Evolutionary conservation across 2,329 filamentous ascomycete species (phyloP), one percentile per base, ranked within the genome.

Genomic region (Fusarium sp.): DNA sequence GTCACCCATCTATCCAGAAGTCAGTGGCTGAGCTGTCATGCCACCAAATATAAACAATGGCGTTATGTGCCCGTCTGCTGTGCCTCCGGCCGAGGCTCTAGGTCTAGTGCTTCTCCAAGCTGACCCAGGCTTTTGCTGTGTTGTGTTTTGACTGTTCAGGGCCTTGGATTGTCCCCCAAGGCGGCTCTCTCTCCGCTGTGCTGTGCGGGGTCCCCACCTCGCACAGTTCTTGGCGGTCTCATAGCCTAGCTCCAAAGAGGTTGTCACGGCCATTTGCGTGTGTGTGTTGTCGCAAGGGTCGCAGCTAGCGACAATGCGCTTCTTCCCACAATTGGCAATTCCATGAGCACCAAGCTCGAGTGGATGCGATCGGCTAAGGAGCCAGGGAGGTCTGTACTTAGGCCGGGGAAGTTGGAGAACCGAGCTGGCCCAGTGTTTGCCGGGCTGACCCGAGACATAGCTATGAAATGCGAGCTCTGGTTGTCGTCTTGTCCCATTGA

Each of bases 371-470:
- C 16, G 41, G 36, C 69, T 60, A 67, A 57, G 34, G 55, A 69
- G 41, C 39, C 47, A 37, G 43, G 16, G 16, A 54, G 28, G 27
- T n/a, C 41, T 60, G 23, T 23, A 31, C 51, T 50, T 62, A 60
- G 54, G 50, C 55, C 56, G 54, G 61, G 57, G 62, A 71, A 68
- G 56, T 70, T 70, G 68, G 65, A 67, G 72, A 75, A 72, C 73
- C 71, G 73, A 75, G 71, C 62, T 72, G 62, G 60, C 55, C 50
- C 61, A 69, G 71, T 48, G 59, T 70, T 75, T 76, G 74, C 74
- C 74, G 74, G 74, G 58, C 67, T 73, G 66, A 58, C 75, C 74
- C 74, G 74, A 76, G 68, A 75, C 64, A 62, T 52, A 50, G 62
- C 73, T 72, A 75, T 75, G 73, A 71, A 74, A 66, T 51, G 36